Evolutionary conservation across 2,329 filamentous ascomycete genomes (phyloP).

Genomic region (Neospermospora avenae): DNA sequence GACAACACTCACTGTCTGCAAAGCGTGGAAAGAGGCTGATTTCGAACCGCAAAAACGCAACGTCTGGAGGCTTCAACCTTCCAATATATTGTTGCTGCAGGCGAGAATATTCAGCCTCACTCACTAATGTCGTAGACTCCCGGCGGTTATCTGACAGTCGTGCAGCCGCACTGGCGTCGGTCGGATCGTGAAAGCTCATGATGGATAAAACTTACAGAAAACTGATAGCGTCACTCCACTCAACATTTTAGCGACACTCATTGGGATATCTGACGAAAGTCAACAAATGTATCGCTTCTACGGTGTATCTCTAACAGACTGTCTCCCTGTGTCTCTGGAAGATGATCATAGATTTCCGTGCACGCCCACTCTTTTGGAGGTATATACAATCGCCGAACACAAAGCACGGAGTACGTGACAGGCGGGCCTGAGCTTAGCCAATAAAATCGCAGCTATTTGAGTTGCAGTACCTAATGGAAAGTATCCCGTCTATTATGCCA

Average conservation of each 20-base stretch:
- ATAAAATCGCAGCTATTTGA: background rate
- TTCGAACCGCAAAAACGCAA: background rate
- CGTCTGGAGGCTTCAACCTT: background rate
- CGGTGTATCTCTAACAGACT: background rate
- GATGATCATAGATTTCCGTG: background rate
- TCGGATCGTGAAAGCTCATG: background rate
- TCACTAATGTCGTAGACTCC: background rate
- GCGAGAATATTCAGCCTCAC: background rate
- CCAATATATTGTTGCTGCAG: background rate
- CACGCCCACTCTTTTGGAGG: background rate
- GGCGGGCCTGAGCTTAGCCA: background rate
- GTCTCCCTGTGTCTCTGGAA: background rate
- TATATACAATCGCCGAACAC: background rate
- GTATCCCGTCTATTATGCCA: too few species aligned
- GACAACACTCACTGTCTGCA: background rate
- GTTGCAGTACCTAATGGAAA: too few species aligned
- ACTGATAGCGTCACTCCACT: background rate
- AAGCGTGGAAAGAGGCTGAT: background rate
- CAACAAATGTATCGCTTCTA: background rate
- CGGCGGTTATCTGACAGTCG: background rate
- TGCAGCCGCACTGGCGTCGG: background rate
- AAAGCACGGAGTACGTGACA: background rate
- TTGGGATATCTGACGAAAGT: background rate
- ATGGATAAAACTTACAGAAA: background rate
- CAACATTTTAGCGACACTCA: background rate